Percentiles rank a stretch among this genome's conserved stretches.
phyloP scores from a whole-genome alignment of 306 rosid species.

The Prunus campanulata region DNA sequence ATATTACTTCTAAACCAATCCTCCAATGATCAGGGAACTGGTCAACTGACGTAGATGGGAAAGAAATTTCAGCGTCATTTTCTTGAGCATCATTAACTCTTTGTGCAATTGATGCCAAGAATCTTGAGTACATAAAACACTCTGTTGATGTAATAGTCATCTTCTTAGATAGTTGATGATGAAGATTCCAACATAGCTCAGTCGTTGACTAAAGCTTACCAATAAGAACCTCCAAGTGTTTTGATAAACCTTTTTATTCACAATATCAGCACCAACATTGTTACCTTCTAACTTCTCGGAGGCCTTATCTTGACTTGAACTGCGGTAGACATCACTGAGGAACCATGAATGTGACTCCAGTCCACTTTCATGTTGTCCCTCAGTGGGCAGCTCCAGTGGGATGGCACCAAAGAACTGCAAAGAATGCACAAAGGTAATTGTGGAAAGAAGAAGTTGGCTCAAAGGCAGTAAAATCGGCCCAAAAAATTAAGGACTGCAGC shows the following conservation, averaged over 20 bases:
- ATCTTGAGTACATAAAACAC: constrained; percentile 62
- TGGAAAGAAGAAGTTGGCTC: constrained; percentile 69
- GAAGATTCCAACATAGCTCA: constrained; percentile 83
- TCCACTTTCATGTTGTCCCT: not conserved
- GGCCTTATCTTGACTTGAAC: constrained; percentile 30
- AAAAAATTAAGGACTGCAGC: constrained; percentile 54
- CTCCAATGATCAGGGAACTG: constrained; percentile 48
- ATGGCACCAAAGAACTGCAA: constrained; percentile 51
- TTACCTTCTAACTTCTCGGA: constrained; percentile 38
- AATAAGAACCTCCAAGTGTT: constrained; percentile 63
- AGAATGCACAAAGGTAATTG: constrained; percentile 76
- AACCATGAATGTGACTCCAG: constrained; percentile 50
- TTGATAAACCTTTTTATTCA: constrained; percentile 27
- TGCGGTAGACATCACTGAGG: constrained; percentile 46
- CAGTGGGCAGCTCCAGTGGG: constrained; percentile 46
- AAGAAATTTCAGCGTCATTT: constrained; percentile 52
- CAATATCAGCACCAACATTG: constrained; percentile 21
- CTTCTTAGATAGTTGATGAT: constrained; percentile 70
- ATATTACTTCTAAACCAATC: constrained; percentile 62
- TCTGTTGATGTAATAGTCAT: constrained; percentile 58
- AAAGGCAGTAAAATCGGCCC: constrained; percentile 64
- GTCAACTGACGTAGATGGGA: constrained; percentile 40
- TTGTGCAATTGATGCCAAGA: constrained; percentile 50
- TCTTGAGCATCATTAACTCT: constrained; percentile 41
- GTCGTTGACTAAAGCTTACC: constrained; percentile 53